These are phyloP conservation scores for Globisporangium yorkense DNA, from an alignment of 352 stramenopile genomes.

Conservation along the genomic window DNA sequence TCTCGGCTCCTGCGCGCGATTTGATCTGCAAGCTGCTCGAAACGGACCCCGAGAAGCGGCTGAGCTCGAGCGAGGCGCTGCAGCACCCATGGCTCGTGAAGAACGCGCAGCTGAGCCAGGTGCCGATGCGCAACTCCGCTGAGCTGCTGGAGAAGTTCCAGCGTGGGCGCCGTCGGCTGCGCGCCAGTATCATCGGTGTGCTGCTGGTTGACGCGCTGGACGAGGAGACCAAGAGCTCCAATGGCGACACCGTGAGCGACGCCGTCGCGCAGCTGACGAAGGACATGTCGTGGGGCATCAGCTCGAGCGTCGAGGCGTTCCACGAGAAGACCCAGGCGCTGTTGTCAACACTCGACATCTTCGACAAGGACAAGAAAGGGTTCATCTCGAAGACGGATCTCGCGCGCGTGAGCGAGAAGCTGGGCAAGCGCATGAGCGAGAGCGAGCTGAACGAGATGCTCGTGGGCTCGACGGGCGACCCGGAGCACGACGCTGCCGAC, in stretches of 20 bases:
- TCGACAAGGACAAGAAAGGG: constrained; percentile 73
- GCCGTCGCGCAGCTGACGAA: constrained; percentile 27
- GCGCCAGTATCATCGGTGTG: constrained; percentile 72
- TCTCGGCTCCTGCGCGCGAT: constrained; percentile 57
- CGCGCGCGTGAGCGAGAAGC: constrained; percentile 60
- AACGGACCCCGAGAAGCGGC: constrained; percentile 47
- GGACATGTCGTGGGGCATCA: constrained; percentile 63
- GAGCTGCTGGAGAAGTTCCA: constrained; percentile 79
- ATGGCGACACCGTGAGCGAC: constrained; percentile 13
- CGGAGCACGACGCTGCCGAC: constrained; percentile 43
- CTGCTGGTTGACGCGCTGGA: constrained; percentile 57
- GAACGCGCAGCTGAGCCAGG: constrained; percentile 39
- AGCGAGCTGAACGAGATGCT: constrained; percentile 83
- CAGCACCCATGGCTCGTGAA: constrained; percentile 68
- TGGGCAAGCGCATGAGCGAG: constrained; percentile 66
- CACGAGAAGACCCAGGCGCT: constrained; percentile 64
- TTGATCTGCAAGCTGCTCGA: constrained; percentile 72
- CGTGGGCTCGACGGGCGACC: constrained; percentile 64
- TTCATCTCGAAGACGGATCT: constrained; percentile 81
- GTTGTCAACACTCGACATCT: constrained; percentile 63
- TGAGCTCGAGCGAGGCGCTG: constrained; percentile 64
- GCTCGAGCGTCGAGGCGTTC: constrained; percentile 58
- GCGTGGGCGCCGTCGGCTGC: constrained; percentile 61
- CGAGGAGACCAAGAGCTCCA: constrained; percentile 19
- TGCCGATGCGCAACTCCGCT: constrained; percentile 59